Evolutionary conservation across 176 grass and related monocot species (phyloP).

Genomic region (Ensete ventricosum): DNA sequence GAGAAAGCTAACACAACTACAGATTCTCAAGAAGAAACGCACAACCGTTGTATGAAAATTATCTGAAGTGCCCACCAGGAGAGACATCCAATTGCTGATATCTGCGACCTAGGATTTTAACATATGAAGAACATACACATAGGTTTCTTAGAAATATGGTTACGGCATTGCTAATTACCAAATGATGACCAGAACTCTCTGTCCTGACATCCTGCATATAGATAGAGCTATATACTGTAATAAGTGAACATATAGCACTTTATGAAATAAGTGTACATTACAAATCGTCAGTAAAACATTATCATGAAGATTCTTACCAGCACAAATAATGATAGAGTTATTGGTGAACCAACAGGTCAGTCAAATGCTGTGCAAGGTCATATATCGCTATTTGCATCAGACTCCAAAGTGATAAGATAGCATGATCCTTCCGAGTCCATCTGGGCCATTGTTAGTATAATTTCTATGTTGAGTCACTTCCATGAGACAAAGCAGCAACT

Average conservation of each 20-base stretch:
- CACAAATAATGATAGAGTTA: neutral
- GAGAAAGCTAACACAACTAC: neutral
- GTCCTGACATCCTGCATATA: neutral
- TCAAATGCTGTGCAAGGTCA: constrained; percentile 2
- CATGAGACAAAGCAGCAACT: constrained; percentile 46
- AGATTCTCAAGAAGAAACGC: neutral
- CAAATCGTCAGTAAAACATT: neutral
- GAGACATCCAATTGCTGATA: neutral
- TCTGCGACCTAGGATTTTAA: neutral
- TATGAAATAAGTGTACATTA: neutral
- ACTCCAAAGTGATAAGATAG: neutral
- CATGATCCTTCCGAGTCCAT: neutral
- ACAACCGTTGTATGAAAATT: neutral
- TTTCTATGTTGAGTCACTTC: constrained; percentile 23
- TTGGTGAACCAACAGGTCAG: neutral
- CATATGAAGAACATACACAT: neutral
- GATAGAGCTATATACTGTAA: neutral
- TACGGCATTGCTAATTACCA: neutral
- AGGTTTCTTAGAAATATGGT: neutral
- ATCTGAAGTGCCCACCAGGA: neutral
- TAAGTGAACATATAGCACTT: constrained; percentile 3
- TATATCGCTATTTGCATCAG: neutral
- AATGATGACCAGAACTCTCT: neutral
- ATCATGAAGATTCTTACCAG: neutral
- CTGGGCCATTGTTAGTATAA: no score